Evolutionary conservation across 106 monocot genomes (phyloP), one percentile per base, ranked within the genome.

Genomic region (Dactylorhiza incarnata): DNA sequence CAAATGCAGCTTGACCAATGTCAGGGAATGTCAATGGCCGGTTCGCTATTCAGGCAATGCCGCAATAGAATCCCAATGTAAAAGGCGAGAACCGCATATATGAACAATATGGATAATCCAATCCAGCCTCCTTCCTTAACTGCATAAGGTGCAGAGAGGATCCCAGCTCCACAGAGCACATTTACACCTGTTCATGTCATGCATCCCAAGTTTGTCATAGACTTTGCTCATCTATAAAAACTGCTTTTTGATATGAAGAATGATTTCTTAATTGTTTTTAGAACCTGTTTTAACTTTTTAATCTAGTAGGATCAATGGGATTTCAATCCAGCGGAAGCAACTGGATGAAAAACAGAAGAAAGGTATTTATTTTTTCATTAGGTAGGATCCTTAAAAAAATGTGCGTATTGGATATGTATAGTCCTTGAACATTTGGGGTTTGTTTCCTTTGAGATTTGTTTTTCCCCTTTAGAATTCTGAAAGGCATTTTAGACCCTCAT

Each of bases 131-230:
- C 94, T 84, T 94, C 82, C 73, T 88, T 94, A 5, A 94, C 55
- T 2, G 99, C 99, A 73, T 99, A 91, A 6, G 99, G 99, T 1
- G 99, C 86, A 7, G 99, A 94, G 17, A 99, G 88, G 48, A 99
- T 89, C n/a, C 99, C 99, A 65, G 94, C 94, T 4, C 99, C 99
- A 70, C 99, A 91, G 5, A 99, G 83, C 24, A 99, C 94, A 74
- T 99, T 99, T 12, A 96, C 84, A 69, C 96, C 96, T 93, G 71
- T 53, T 66, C 10, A 66, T 2, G 4, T 29, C 37, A 66, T 66
- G 13, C 24, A 59, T 59, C 58, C 20, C 20, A 59, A 59, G 58
- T 59, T 59, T 5, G 22, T 59, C 12, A 22, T n/a, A 59, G 58
- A 9, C 4, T 3, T 20, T 20, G 58, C 56, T 56, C 22, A 59